Conservation (phyloP, 257 asterid species). For the Cynanchum wilfordii region DNA sequence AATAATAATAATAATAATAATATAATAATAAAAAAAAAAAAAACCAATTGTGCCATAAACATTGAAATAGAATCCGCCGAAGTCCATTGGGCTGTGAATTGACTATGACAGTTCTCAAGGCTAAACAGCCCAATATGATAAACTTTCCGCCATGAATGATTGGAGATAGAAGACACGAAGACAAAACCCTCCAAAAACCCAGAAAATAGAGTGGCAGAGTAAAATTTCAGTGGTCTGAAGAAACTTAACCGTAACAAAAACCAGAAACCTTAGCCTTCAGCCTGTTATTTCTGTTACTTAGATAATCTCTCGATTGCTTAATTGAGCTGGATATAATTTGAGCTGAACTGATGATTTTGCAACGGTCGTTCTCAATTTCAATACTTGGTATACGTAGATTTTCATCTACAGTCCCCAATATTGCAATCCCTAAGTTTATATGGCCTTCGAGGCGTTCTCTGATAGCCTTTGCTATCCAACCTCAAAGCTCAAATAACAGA, state of each 20-base stretch:
- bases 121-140: no score
- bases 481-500: conserved; percentile 27
- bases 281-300: no score
- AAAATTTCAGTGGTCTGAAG: background rate
- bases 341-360: background rate
- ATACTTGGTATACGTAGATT: background rate
- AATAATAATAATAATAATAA: no score
- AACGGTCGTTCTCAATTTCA: background rate
- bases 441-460: conserved; percentile 7
- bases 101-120: no score
- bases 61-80: no score
- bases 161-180: no score
- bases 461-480: conserved; percentile 24
- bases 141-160: no score
- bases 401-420: conserved; percentile 11
- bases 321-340: background rate
- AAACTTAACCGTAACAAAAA: background rate
- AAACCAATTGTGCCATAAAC: no score
- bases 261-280: background rate
- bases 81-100: no score
- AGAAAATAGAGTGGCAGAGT: background rate
- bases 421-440: conserved; percentile 14
- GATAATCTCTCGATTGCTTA: background rate
- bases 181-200: background rate
- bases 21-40: no score